Evolutionary conservation across 495 filamentous ascomycete species (phyloP).

Genomic region (Aspergillus cavernicola): DNA sequence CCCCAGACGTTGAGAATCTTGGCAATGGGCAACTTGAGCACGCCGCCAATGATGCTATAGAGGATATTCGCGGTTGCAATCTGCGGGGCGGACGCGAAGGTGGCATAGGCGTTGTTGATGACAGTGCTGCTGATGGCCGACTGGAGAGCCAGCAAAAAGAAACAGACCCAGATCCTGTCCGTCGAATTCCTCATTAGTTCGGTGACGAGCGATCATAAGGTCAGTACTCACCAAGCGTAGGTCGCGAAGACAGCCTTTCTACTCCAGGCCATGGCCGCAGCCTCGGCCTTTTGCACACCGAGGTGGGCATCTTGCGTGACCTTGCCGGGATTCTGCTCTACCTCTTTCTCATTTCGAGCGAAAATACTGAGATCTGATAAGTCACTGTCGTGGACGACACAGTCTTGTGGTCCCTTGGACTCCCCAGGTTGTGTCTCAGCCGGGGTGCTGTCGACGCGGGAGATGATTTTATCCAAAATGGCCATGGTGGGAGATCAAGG

Average conservation of each 20-base stretch:
- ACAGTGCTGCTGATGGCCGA: constrained; percentile 30
- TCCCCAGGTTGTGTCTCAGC: background rate
- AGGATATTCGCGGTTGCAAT: constrained; percentile 36
- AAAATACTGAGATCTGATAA: constrained; percentile 12
- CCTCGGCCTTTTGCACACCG: constrained; percentile 43
- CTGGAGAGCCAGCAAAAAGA: constrained; percentile 41
- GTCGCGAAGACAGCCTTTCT: constrained; percentile 32
- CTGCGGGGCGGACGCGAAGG: constrained; percentile 30
- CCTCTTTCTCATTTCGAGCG: constrained; percentile 29
- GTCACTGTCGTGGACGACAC: constrained; percentile 8
- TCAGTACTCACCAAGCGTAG: constrained; percentile 33
- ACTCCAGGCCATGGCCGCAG: constrained; percentile 35
- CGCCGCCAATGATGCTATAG: constrained; percentile 55
- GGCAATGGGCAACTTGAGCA: constrained; percentile 61
- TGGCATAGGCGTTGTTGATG: constrained; percentile 28
- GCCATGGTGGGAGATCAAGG: background rate
- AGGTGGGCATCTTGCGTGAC: constrained; percentile 29
- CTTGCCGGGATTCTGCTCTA: constrained; percentile 23
- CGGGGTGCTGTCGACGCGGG: constrained; percentile 9
- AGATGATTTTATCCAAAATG: constrained; percentile 3
- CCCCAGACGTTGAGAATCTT: constrained; percentile 68
- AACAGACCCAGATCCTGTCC: constrained; percentile 45
- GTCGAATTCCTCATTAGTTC: no score
- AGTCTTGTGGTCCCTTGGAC: background rate
- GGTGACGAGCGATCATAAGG: no score